These are phyloP conservation scores for Lecanosticta acicola DNA, from an alignment of 2,329 filamentous ascomycete genomes.

Conservation along the genomic window DNA sequence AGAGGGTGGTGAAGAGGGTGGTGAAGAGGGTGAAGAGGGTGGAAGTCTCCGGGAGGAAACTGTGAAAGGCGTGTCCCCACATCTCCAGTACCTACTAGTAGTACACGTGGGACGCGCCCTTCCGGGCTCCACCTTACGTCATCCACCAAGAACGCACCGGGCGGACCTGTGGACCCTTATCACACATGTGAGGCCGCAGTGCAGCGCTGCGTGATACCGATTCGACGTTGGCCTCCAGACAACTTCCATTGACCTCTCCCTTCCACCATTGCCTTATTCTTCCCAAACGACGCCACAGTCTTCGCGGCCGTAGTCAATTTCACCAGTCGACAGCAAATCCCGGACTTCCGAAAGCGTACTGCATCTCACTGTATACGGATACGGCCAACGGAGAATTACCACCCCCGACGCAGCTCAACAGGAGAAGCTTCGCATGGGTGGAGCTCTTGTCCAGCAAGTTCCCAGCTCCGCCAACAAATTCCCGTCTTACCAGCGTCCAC, in stretches of 20 bases:
- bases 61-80: background rate
- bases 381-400: background rate
- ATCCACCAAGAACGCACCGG: background rate
- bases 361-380: background rate
- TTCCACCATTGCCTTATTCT: too few species aligned
- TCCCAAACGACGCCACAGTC: too few species aligned
- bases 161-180: too few species aligned
- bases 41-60: background rate
- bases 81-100: too few species aligned
- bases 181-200: too few species aligned
- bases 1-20: background rate
- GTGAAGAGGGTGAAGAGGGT: background rate
- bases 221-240: background rate
- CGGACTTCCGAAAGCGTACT: too few species aligned
- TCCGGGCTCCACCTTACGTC: background rate
- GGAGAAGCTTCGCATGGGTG: background rate
- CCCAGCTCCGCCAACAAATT: background rate
- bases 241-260: too few species aligned
- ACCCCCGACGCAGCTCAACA: background rate
- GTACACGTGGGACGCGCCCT: background rate
- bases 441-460: background rate
- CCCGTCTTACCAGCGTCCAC: background rate
- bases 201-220: background rate
- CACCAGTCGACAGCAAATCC: too few species aligned
- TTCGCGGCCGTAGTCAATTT: too few species aligned